Base-by-base conservation (phyloP, 2,329 filamentous ascomycete species). In the Pseudonectria foliicola region DNA sequence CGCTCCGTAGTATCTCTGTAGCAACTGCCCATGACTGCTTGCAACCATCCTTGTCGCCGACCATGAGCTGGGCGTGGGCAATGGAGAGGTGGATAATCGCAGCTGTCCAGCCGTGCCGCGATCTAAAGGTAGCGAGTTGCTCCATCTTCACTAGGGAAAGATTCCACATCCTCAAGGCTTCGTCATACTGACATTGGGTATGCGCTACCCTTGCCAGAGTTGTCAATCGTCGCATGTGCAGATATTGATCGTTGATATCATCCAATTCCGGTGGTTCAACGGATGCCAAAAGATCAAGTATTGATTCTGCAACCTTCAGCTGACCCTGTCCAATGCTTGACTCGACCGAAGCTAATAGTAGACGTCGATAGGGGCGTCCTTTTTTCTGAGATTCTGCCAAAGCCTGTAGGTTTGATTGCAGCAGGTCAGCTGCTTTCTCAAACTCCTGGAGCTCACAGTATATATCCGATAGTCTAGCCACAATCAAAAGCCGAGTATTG, bases 171-270 rank as follows among this genome's bases (percentile, higher is more conserved):
- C 31, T 23, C 0, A 59, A 14, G 0, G 53, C 55, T 6, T 47
- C 34, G 1, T 30, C 28, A 6, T 40, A 48, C 0, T 35, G 29
- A 0, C 38, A 25, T 1, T 37, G 31, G 5, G 46, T 35, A 12
- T 59, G 56, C 0, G 40, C 34, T 0, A 48, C 40, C 0, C 57
- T 52, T 1, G 57, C 55, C 3, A 33, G 38, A 4, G 49, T 40
- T 12, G 60, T 38, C 0, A 58, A 8, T 1, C 50, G 42, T 1
- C 57, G 54, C 35, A 60, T 56, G 2, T 52, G 50, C 0, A 60
- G 39, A 4, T 56, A 44, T 27, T 60, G 53, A 3, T 60, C 56
- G 11, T 57, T 50, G 0, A 60, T 32, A 6, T 60, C 53, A 12
- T 59, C 50, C 5, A 54, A 28, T 12, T 49, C 45, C 0, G 40